These are phyloP conservation scores for Ogataea paradorogensis DNA, from an alignment of 805 yeast genomes.

Conservation along the genomic window DNA sequence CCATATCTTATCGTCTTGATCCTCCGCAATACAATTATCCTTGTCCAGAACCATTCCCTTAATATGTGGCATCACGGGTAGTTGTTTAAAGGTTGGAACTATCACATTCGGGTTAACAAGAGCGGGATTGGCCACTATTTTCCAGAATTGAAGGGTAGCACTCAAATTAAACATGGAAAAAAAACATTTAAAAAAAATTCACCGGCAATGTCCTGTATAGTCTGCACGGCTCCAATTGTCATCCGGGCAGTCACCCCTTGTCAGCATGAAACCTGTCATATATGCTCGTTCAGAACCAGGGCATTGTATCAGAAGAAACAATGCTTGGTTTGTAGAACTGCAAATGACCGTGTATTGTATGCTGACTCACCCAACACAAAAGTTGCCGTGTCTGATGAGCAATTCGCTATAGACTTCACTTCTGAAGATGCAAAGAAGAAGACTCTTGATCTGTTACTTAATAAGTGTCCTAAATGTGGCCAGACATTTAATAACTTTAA, in stretches of 20 bases:
- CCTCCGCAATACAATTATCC: conserved; percentile 91
- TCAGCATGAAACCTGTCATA: conserved; percentile 79
- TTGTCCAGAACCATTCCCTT: conserved; percentile 86
- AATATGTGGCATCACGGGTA: conserved; percentile 38
- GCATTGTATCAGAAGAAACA: conserved; percentile 69
- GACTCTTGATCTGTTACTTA: conserved; percentile 51
- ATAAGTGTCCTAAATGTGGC: conserved; percentile 48
- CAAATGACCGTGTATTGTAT: conserved; percentile 54
- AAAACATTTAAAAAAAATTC: background rate
- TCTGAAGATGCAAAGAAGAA: conserved; percentile 43
- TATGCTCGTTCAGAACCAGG: conserved; percentile 78
- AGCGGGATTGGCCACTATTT: conserved; percentile 60
- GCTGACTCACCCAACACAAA: conserved; percentile 50
- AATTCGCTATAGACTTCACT: conserved; percentile 60
- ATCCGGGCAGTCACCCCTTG: conserved; percentile 76
- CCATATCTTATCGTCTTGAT: conserved; percentile 77
- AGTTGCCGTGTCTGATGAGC: conserved; percentile 33
- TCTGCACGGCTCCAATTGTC: conserved; percentile 75
- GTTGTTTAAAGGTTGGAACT: conserved; percentile 43
- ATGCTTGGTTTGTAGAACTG: conserved; percentile 85
- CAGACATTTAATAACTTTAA: conserved; percentile 45
- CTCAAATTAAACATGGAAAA: conserved; percentile 49
- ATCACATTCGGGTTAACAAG: conserved; percentile 69
- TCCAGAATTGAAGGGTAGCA: conserved; percentile 67
- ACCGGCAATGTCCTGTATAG: conserved; percentile 48